These are phyloP conservation scores for Aspergillus ochraceus DNA, from an alignment of 2,329 filamentous ascomycete genomes.

Conservation along the genomic window DNA sequence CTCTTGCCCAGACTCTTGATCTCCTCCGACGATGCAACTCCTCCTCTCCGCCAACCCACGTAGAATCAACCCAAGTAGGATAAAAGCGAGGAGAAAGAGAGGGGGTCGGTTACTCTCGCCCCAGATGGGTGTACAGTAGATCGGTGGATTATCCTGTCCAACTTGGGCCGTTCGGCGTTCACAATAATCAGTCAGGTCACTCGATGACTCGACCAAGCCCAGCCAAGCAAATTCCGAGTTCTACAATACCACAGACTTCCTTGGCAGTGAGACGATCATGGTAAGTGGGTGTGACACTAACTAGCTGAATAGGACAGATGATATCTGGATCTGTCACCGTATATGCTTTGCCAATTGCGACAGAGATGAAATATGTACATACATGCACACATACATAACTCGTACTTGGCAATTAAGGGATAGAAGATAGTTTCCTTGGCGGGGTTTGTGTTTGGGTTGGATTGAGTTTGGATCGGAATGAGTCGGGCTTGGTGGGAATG, in stretches of 20 bases:
- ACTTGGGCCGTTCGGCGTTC: background rate
- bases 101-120: background rate
- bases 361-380: background rate
- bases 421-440: background rate
- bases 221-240: background rate
- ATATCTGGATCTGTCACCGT: no score
- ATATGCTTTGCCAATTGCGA: background rate
- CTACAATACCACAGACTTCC: background rate
- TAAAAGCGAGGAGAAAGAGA: background rate
- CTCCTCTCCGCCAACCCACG: background rate
- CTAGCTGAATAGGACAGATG: no score
- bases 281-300: background rate
- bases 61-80: background rate
- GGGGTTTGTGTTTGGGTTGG: background rate
- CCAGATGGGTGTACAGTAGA: background rate
- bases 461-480: background rate
- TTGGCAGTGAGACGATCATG: background rate
- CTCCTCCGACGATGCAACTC: background rate
- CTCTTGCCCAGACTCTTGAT: background rate
- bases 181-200: background rate
- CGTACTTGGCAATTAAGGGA: background rate
- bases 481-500: background rate
- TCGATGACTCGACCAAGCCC: background rate
- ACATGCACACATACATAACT: conserved; percentile 1
- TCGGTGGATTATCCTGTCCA: background rate